Percentiles rank a stretch among this genome's conserved stretches.
phyloP scores from a whole-genome alignment of 441 rosid species.

The Croton laevigatus region DNA sequence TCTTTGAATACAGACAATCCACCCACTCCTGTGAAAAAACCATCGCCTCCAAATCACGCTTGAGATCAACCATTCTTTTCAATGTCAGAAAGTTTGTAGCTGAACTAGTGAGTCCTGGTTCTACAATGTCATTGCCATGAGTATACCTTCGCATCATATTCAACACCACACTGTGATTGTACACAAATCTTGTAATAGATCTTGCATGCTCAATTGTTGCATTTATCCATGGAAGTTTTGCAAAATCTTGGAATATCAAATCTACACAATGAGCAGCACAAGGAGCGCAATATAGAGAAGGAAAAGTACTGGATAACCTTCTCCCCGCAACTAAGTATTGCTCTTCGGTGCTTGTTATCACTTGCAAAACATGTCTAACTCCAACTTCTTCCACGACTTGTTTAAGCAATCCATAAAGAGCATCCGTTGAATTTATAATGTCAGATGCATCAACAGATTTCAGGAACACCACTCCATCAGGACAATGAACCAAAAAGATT shows the following conservation, averaged over 20 bases:
- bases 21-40: constrained; percentile 82
- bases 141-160: constrained; percentile 67
- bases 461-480: constrained; percentile 66
- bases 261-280: constrained; percentile 70
- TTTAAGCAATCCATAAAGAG: constrained; percentile 55
- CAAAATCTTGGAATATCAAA: constrained; percentile 66
- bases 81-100: constrained; percentile 63
- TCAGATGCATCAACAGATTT: constrained; percentile 66
- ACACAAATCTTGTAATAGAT: constrained; percentile 69
- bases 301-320: constrained; percentile 50
- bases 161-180: constrained; percentile 62
- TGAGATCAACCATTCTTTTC: constrained; percentile 45
- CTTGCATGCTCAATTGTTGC: constrained; percentile 56
- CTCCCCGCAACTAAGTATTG: constrained; percentile 49
- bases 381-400: constrained; percentile 83
- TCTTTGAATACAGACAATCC: constrained; percentile 59
- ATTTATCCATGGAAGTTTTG: constrained; percentile 66
- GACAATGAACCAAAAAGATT: constrained; percentile 52
- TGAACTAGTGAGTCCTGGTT: constrained; percentile 41
- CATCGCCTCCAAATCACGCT: constrained; percentile 59
- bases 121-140: constrained; percentile 65
- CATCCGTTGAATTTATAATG: constrained; percentile 50
- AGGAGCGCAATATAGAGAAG: constrained; percentile 72
- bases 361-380: constrained; percentile 57
- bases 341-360: constrained; percentile 59